Base-by-base conservation (phyloP, 495 filamentous ascomycete species). In the Podospora pseudoanserina region DNA sequence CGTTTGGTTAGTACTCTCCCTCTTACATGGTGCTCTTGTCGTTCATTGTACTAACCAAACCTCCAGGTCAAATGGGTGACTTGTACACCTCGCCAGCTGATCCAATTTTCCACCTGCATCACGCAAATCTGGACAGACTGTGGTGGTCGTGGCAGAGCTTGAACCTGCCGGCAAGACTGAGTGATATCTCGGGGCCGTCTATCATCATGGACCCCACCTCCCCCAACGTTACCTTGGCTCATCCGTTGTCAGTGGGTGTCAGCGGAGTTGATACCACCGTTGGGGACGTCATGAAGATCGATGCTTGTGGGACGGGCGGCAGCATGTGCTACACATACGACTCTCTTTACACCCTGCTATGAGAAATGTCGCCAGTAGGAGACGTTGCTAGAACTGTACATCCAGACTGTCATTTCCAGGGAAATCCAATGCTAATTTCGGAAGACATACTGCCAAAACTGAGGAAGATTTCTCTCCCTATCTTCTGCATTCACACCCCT, bases 31-130 rank as follows among this genome's bases (percentile, higher is more conserved):
- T 26, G 44, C 20, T 16, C 30, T 34, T 18, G 19, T 4, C 27
- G 23, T 15, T 39, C 30, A 7, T 32, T 4, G 30, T 32, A 1
- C 30, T 32, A 32, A 32, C 7, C 5, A 32, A 7, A 32, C 7
- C 30, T 32, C 15, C 34, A 79, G 71, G 79, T 62, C 65, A 75
- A 75, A 79, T 80, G 74, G 71, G 76, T 16, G 77, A 80, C 27
- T 69, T 80, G 0, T 71, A 72, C 60, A 65, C 71, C 2, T 78
- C 78, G 13, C 78, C 79, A 32, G 75, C 75, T n/a, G 80, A 82
- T 63, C 80, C 80, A 5, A 66, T 77, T 60, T 82, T 82, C 69
- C 81, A 75, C 65, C 71, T 82, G 67, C 80, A 83, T 71, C 80
- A 83, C 62, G 67, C 75, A 4, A 80, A 79, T 64, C 68, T 83